A percentile compares a stretch with the other conserved stretches of the same genome.
These are phyloP conservation scores for Epichloe gansuensis DNA, from an alignment of 2,329 filamentous ascomycete genomes.

Conservation along the genomic window DNA sequence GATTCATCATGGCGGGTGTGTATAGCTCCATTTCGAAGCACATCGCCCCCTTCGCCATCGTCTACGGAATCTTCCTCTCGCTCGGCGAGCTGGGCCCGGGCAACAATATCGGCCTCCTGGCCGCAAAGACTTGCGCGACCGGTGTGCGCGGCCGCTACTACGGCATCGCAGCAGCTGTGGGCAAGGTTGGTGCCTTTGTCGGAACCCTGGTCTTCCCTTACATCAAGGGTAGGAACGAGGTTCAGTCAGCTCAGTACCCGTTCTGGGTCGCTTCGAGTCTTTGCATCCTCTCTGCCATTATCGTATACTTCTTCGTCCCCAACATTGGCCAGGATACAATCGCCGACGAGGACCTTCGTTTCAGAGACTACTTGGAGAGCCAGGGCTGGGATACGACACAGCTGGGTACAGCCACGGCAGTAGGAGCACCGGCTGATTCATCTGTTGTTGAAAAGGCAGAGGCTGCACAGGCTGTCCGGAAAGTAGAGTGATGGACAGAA, in stretches of 20 bases:
- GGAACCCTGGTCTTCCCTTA: constrained; percentile 67
- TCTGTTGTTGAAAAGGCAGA: too few species aligned
- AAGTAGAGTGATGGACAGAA: too few species aligned
- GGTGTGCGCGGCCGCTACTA: constrained; percentile 66
- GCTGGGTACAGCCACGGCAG: constrained; percentile 22
- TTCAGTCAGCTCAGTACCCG: constrained; percentile 63
- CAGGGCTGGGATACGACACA: constrained; percentile 63
- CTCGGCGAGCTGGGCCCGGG: constrained; percentile 57
- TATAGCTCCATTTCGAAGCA: constrained; percentile 38
- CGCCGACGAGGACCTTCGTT: constrained; percentile 59
- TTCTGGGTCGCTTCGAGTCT: constrained; percentile 72
- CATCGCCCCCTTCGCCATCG: constrained; percentile 22
- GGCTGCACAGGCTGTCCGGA: too few species aligned
- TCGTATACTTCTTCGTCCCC: constrained; percentile 52
- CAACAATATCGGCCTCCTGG: constrained; percentile 80
- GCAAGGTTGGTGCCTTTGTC: constrained; percentile 73
- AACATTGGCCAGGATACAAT: constrained; percentile 80
- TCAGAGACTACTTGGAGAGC: constrained; percentile 57
- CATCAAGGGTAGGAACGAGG: constrained; percentile 27
- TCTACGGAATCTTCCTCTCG: constrained; percentile 26
- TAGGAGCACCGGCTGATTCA: too few species aligned
- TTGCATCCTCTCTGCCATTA: constrained; percentile 57
- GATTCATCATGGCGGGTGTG: constrained; percentile 78
- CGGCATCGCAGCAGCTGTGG: constrained; percentile 57
- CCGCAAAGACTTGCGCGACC: constrained; percentile 79